These are phyloP conservation scores for Globisporangium canariense DNA, from an alignment of 352 stramenopile genomes.

Conservation along the genomic window DNA sequence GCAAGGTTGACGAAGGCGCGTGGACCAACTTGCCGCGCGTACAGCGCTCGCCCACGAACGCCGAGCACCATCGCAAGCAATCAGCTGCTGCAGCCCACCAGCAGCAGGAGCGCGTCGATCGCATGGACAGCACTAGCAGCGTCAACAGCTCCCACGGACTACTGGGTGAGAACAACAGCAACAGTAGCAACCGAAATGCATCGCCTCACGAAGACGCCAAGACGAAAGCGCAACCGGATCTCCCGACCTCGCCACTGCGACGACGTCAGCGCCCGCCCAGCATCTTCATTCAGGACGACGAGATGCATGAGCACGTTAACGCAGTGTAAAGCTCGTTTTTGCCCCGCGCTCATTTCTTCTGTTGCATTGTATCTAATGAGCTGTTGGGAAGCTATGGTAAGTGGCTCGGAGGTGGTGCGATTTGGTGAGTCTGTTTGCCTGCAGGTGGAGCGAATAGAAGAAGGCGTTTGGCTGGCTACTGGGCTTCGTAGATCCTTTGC, in stretches of 20 bases:
- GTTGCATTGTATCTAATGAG: neutral
- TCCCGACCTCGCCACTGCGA: constrained; percentile 35
- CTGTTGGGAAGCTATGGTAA: neutral
- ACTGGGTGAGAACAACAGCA: constrained; percentile 5
- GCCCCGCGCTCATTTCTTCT: neutral
- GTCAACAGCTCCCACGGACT: constrained; percentile 33
- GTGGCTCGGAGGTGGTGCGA: neutral
- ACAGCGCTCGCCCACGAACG: constrained; percentile 49
- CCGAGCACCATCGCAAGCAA: constrained; percentile 8
- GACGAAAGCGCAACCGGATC: constrained; percentile 1
- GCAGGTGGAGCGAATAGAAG: neutral
- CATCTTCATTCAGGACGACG: constrained; percentile 25
- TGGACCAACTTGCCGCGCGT: constrained; percentile 80
- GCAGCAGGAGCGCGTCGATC: constrained; percentile 18
- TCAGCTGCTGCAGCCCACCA: too few species aligned
- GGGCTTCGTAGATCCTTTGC: constrained; percentile 28
- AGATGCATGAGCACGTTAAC: constrained; percentile 23
- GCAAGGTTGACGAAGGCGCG: constrained; percentile 65
- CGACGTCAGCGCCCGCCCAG: constrained; percentile 24
- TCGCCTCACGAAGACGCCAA: constrained; percentile 7
- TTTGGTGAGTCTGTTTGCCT: neutral
- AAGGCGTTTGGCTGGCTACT: neutral
- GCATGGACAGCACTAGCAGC: constrained; percentile 40
- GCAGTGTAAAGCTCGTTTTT: constrained; percentile 22
- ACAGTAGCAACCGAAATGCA: neutral